phyloP scores from a whole-genome alignment of 257 asterid genomes.

The Primulina huaijiensis region DNA sequence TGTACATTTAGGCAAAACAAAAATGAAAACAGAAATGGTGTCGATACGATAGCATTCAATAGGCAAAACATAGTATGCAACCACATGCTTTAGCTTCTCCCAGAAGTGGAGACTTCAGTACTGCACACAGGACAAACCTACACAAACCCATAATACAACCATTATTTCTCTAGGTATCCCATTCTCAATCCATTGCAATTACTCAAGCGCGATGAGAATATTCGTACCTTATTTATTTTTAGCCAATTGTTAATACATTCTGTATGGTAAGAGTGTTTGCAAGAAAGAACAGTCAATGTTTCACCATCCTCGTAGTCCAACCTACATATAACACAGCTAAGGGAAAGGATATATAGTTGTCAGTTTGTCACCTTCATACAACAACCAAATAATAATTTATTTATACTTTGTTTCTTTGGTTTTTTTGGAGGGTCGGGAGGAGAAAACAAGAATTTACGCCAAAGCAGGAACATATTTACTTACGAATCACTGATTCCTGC shows the following conservation, averaged over 20 bases:
- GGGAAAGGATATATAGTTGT: conserved; percentile 23
- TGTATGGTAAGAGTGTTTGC: conserved; percentile 82
- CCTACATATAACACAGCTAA: conserved; percentile 91
- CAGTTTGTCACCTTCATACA: neutral
- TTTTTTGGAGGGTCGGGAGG: neutral
- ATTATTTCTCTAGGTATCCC: neutral
- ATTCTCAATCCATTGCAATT: neutral
- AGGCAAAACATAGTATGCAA: neutral
- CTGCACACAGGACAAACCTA: conserved; percentile 96
- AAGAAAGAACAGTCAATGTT: conserved; percentile 66
- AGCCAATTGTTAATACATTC: conserved; percentile 89
- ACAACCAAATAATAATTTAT: neutral
- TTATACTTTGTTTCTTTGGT: too few relatives aligned
- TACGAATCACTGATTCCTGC: conserved; percentile 77
- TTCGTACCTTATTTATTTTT: conserved; percentile 72
- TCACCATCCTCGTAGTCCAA: conserved; percentile 90
- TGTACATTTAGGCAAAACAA: neutral
- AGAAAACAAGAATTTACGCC: conserved; percentile 14
- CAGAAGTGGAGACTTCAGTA: conserved; percentile 70
- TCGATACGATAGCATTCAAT: neutral
- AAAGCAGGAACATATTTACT: conserved; percentile 35
- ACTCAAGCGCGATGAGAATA: neutral
- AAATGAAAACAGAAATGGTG: neutral
- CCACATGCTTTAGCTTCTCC: conserved; percentile 45
- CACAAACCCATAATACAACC: conserved; percentile 25